These are phyloP conservation scores for Isoetes engelmannii DNA, from an alignment of 83 land plant species.

Conservation along the genomic window DNA sequence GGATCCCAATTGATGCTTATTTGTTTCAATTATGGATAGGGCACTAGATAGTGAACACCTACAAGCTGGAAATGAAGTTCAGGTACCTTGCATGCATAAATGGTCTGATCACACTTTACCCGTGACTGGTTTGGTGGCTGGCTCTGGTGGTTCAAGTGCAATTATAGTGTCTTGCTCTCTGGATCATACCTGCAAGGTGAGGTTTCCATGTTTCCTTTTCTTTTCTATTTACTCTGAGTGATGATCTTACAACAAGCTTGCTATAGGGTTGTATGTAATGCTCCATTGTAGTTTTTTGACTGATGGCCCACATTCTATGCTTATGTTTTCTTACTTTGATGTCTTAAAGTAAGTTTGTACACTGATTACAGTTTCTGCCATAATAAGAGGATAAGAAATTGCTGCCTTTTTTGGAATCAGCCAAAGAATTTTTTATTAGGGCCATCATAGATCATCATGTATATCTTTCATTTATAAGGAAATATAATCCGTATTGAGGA, in stretches of 20 bases:
- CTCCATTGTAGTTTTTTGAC: not conserved
- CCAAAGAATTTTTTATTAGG: no score
- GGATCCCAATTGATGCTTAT: slow-evolving; percentile 1
- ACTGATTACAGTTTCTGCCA: no score
- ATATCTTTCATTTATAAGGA: no score
- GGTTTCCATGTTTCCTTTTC: not conserved
- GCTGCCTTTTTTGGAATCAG: slow-evolving; percentile 4
- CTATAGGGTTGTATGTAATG: not conserved
- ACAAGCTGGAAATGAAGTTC: slow-evolving; percentile 25
- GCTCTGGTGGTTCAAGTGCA: slow-evolving; percentile 70
- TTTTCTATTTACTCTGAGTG: no score
- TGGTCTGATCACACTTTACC: slow-evolving; percentile 42
- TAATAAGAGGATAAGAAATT: not conserved
- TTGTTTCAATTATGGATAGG: slow-evolving; percentile 13
- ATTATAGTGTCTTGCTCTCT: slow-evolving; percentile 77
- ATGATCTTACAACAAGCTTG: no score
- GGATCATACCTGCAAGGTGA: slow-evolving; percentile 84
- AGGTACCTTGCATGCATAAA: slow-evolving; percentile 25
- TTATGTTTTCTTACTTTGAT: no score
- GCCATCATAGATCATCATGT: no score
- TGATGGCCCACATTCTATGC: no score
- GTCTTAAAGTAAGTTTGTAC: no score
- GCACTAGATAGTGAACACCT: slow-evolving; percentile 24
- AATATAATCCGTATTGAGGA: no score
- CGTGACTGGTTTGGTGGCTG: slow-evolving; percentile 61